These are phyloP conservation scores for Hypoxylon fuscum DNA, from an alignment of 495 filamentous ascomycete species.

Conservation along the genomic window DNA sequence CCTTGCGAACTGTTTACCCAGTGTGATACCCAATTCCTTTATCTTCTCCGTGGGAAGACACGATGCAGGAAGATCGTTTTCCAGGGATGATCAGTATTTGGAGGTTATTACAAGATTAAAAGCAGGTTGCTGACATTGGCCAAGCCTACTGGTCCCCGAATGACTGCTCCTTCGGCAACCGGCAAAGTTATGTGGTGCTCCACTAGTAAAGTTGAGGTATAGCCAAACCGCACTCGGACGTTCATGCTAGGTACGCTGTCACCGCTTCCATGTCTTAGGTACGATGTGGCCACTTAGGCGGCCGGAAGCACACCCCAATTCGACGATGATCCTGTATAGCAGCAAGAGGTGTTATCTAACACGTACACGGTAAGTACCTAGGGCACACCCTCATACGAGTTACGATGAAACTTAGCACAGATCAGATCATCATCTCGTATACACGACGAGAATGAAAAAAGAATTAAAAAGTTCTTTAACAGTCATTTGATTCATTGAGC, in stretches of 20 bases:
- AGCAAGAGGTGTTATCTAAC: constrained; percentile 21
- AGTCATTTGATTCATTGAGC: constrained; percentile 34
- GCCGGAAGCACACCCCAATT: constrained; percentile 15
- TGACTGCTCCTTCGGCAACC: constrained; percentile 4
- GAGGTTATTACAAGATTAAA: constrained; percentile 10
- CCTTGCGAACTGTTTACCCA: neutral
- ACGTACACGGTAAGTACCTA: constrained; percentile 33
- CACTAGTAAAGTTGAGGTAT: constrained; percentile 21
- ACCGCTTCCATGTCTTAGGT: constrained; percentile 29
- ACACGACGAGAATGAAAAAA: neutral
- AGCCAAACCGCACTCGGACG: constrained; percentile 26
- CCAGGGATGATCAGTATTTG: constrained; percentile 13
- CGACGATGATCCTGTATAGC: constrained; percentile 17
- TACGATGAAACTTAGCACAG: neutral
- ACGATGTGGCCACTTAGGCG: constrained; percentile 13
- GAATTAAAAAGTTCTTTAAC: constrained; percentile 1
- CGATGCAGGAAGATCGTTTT: constrained; percentile 13
- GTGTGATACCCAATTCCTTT: constrained; percentile 10
- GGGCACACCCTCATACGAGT: constrained; percentile 20
- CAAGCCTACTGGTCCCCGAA: constrained; percentile 2
- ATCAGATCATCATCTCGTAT: too few species aligned
- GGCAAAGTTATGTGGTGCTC: constrained; percentile 9
- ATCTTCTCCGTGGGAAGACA: neutral
- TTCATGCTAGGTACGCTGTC: constrained; percentile 15
- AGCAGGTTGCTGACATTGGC: constrained; percentile 11